These are phyloP conservation scores for Fusarium coffeatum DNA, from an alignment of 2,329 filamentous ascomycete species.

Conservation along the genomic window DNA sequence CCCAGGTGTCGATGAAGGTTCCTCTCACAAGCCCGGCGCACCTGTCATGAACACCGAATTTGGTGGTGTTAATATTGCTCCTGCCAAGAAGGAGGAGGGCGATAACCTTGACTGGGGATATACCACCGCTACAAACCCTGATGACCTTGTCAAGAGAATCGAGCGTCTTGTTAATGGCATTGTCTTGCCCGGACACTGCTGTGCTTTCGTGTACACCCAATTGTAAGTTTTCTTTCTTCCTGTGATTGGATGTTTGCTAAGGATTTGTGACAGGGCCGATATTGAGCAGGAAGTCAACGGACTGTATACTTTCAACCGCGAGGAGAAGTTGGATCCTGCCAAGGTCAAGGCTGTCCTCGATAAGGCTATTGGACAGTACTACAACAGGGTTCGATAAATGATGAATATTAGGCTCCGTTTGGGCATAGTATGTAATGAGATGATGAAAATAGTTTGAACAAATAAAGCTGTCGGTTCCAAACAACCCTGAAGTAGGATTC, in stretches of 20 bases:
- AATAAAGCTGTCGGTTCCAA: neutral
- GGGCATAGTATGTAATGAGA: neutral
- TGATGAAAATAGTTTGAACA: neutral
- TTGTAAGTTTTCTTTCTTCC: slow-evolving; percentile 57
- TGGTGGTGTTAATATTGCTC: slow-evolving; percentile 74
- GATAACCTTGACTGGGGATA: slow-evolving; percentile 73
- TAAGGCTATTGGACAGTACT: slow-evolving; percentile 61
- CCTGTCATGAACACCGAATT: slow-evolving; percentile 76
- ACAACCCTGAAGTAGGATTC: accelerated
- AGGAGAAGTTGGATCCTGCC: slow-evolving; percentile 68
- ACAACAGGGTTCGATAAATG: slow-evolving; percentile 44
- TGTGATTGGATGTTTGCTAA: slow-evolving; percentile 19
- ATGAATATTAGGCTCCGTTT: neutral
- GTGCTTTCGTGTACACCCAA: slow-evolving; percentile 75
- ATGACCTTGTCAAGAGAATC: slow-evolving; percentile 69
- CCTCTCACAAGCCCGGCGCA: slow-evolving; percentile 63
- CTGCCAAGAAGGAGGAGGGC: slow-evolving; percentile 52
- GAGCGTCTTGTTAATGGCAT: slow-evolving; percentile 69
- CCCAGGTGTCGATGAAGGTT: slow-evolving; percentile 57
- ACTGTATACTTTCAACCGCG: slow-evolving; percentile 70
- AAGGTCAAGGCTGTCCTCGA: slow-evolving; percentile 70
- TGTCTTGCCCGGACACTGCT: slow-evolving; percentile 66
- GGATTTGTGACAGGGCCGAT: slow-evolving; percentile 55
- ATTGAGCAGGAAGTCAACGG: slow-evolving; percentile 78
- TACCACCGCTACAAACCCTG: slow-evolving; percentile 70